Evolutionary conservation across 192 early-diverging fungal species (phyloP).

Genomic region (Pilobolus umbonatus): DNA sequence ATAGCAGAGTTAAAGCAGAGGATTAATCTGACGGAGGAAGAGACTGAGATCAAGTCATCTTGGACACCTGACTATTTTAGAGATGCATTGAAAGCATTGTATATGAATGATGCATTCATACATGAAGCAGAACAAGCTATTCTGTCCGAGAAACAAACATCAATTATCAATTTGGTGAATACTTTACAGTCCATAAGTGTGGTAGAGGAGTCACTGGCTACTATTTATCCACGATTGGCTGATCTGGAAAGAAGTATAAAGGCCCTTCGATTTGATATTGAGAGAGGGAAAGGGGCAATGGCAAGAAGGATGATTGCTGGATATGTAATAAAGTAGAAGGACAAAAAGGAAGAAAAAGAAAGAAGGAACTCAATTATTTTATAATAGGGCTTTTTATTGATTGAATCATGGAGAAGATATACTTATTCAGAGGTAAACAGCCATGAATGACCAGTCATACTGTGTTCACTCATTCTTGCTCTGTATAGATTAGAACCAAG

Average conservation of each 20-base stretch:
- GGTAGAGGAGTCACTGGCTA: constrained; percentile 2
- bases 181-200: constrained; percentile 3
- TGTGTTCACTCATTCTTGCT: no score
- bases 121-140: not conserved
- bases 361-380: not conserved
- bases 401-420: constrained; percentile 12
- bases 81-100: constrained; percentile 3
- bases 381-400: constrained; percentile 1
- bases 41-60: not conserved
- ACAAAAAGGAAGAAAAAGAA: not conserved
- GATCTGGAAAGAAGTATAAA: constrained; percentile 2
- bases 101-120: constrained; percentile 2
- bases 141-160: not conserved
- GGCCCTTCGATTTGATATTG: not conserved
- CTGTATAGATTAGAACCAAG: no score
- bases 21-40: not conserved
- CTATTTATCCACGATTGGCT: constrained; percentile 4
- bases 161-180: not conserved
- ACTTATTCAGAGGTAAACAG: constrained; percentile 1
- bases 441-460: not conserved
- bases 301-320: constrained; percentile 6
- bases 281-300: not conserved
- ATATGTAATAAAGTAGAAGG: not conserved
- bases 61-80: not conserved
- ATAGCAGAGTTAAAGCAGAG: not conserved